A percentile compares a stretch with the other conserved stretches of the same genome.
These are phyloP conservation scores for Dittrichia graveolens DNA, from an alignment of 129 eudicot species.

Conservation along the genomic window DNA sequence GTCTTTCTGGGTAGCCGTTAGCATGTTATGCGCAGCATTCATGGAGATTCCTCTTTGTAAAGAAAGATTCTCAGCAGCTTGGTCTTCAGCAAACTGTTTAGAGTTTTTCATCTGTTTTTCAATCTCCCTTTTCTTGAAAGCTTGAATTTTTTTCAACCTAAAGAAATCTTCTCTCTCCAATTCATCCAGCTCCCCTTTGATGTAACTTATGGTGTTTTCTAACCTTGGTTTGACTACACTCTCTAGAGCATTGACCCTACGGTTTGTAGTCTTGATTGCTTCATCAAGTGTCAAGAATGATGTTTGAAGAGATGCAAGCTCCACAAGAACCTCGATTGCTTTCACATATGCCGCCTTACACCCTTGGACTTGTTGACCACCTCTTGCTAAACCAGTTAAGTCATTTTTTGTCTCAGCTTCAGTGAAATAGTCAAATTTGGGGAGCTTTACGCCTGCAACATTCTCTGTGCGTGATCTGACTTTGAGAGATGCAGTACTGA, in stretches of 20 bases:
- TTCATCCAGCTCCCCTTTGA: constrained; percentile 85
- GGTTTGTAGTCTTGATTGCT: constrained; percentile 91
- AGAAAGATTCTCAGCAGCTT: constrained; percentile 61
- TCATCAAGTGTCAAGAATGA: constrained; percentile 91
- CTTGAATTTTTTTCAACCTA: constrained; percentile 90
- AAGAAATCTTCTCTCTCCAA: constrained; percentile 93
- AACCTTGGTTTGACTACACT: constrained; percentile 84
- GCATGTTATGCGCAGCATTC: constrained; percentile 56
- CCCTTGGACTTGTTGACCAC: constrained; percentile 91
- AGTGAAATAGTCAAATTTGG: constrained; percentile 71
- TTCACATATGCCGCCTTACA: constrained; percentile 81
- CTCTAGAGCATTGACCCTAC: constrained; percentile 92
- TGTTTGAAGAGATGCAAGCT: constrained; percentile 89
- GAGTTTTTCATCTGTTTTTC: constrained; percentile 62
- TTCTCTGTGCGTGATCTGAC: constrained; percentile 77
- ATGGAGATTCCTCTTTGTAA: constrained; percentile 61
- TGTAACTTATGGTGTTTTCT: constrained; percentile 79
- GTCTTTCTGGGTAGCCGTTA: constrained; percentile 51
- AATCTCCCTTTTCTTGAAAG: constrained; percentile 71
- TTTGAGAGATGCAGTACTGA: constrained; percentile 67
- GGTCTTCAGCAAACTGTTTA: constrained; percentile 56
- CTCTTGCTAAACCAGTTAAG: constrained; percentile 88
- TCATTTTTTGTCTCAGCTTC: constrained; percentile 83
- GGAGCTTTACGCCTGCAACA: constrained; percentile 92
- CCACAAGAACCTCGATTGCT: constrained; percentile 88